Base-by-base conservation (phyloP, 495 filamentous ascomycete genomes). In the Cairneyella variabilis region DNA sequence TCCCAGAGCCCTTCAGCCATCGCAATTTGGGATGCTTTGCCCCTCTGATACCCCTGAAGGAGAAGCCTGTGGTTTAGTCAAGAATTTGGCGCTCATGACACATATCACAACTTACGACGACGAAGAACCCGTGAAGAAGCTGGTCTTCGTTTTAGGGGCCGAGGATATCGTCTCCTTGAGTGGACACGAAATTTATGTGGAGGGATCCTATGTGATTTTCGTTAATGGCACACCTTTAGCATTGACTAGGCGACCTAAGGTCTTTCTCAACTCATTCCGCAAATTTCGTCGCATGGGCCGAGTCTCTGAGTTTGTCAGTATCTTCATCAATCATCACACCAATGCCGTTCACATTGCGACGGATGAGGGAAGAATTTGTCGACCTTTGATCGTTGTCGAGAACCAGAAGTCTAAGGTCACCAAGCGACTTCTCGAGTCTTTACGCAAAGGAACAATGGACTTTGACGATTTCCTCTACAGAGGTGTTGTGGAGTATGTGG, bases 21-120 rank as follows among this genome's bases (percentile, higher is more conserved):
- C 95, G 0, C 91, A 97, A 56, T 99, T 96, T 69, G 93, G 93
- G 54, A 93, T 99, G 89, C 75, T 99, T 18, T 99, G 93, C 66
- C 84, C 89, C 1, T 91, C 93, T 8, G 93, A 99, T 75, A 99
- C 93, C 0, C 93, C 93, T 14, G 93, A 99, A 84, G 93, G 93
- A 64, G 95, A 99, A 70, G 89, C 93, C 3, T 99, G 93, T 70
- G 93, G 93, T 77, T 69, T 99, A 36, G 90, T 99, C 46, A 99
- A 99, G 73, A 99, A 99, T 63, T 72, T 99, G 72, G 95, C 93
- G 2, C 78, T 99, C 14, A 97, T 99, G 95, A 97, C 95, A 12
- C 95, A 99, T 63, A 96, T 99, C 60, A 99, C 93, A 9, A 97
- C 91, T 2, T 85, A 93, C 41, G 89, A 95, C 55, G 91, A 96